phyloP scores from a whole-genome alignment of 2,329 filamentous ascomycete species.

The Calonectria pseudoreteaudii region DNA sequence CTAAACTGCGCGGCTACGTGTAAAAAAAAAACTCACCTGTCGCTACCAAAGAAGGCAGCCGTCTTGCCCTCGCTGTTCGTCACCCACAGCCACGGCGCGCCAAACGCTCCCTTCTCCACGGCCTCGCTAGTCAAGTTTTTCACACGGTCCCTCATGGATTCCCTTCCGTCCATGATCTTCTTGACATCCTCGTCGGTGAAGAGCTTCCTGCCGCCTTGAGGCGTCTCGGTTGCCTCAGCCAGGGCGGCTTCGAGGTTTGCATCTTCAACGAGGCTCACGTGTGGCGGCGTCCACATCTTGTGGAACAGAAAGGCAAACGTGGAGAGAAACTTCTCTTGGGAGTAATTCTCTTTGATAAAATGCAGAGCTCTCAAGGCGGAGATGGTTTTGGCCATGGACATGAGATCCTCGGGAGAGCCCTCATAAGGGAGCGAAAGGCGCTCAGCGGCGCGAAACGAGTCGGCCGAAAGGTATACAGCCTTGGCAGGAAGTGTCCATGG shows the following conservation, averaged over 20 bases:
- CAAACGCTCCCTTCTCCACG: constrained; percentile 76
- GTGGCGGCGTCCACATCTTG: constrained; percentile 71
- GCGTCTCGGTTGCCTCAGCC: constrained; percentile 43
- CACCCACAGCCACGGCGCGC: constrained; percentile 81
- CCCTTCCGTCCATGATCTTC: constrained; percentile 65
- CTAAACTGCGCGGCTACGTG: neutral
- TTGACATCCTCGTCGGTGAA: constrained; percentile 66
- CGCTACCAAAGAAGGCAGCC: constrained; percentile 83
- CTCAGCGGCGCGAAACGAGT: constrained; percentile 53
- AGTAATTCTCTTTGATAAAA: constrained; percentile 71
- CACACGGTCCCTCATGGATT: constrained; percentile 59
- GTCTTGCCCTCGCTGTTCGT: constrained; percentile 66
- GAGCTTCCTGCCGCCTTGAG: constrained; percentile 44
- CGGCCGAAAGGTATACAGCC: constrained; percentile 64
- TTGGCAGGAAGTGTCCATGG: constrained; percentile 80
- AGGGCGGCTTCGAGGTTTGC: constrained; percentile 60
- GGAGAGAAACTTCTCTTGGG: constrained; percentile 61
- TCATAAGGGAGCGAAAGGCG: constrained; percentile 53
- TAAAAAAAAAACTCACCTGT: constrained; percentile 63
- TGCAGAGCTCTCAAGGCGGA: constrained; percentile 75
- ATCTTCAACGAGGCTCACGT: constrained; percentile 70
- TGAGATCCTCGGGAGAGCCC: constrained; percentile 56
- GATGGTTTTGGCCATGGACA: constrained; percentile 56
- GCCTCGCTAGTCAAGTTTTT: constrained; percentile 70
- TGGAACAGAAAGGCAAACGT: constrained; percentile 68